A percentile compares a stretch with the other conserved stretches of the same genome.
These are phyloP conservation scores for Flagelloscypha sp. DNA, from an alignment of 768 basidiomycete genomes.

Conservation along the genomic window DNA sequence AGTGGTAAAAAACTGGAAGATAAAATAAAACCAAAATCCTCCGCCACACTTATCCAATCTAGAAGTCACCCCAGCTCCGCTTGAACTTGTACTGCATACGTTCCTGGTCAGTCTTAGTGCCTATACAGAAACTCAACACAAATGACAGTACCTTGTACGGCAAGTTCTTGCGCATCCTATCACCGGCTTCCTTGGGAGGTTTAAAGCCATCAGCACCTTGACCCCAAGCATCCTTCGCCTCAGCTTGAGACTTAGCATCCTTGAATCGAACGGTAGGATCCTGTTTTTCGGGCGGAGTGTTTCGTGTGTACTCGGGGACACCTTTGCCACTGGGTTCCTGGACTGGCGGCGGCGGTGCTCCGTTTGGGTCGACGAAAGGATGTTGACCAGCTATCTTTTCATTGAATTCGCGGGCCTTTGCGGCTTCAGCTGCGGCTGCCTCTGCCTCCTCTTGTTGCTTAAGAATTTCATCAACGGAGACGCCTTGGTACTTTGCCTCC, in stretches of 20 bases:
- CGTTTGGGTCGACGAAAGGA: conserved; percentile 30
- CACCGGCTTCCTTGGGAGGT: conserved; percentile 60
- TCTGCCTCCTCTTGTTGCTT: conserved; percentile 36
- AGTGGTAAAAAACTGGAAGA: too few relatives aligned
- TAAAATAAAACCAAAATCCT: too few relatives aligned
- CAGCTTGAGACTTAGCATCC: conserved; percentile 43
- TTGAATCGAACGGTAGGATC: conserved; percentile 59
- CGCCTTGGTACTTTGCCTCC: conserved; percentile 79
- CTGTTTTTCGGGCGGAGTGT: conserved; percentile 57
- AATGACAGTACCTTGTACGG: conserved; percentile 72
- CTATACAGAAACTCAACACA: conserved; percentile 3
- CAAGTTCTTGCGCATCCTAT: conserved; percentile 75
- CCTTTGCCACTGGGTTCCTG: conserved; percentile 22
- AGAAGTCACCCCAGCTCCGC: conserved; percentile 84
- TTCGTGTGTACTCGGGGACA: conserved; percentile 51
- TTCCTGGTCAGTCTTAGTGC: conserved; percentile 30
- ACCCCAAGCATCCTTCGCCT: conserved; percentile 61
- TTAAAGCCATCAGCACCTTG: conserved; percentile 63
- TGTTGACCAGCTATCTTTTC: conserved; percentile 16
- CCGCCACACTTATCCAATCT: too few relatives aligned
- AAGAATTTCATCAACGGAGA: conserved; percentile 65
- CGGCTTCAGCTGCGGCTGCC: conserved; percentile 15
- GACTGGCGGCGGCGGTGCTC: conserved; percentile 14
- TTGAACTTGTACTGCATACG: conserved; percentile 86
- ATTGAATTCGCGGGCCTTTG: conserved; percentile 6